Percentiles rank a stretch among this genome's conserved stretches.
Evolutionary conservation across 1,284 basidiomycete species (phyloP).

Genomic region (Ganoderma sinense): DNA sequence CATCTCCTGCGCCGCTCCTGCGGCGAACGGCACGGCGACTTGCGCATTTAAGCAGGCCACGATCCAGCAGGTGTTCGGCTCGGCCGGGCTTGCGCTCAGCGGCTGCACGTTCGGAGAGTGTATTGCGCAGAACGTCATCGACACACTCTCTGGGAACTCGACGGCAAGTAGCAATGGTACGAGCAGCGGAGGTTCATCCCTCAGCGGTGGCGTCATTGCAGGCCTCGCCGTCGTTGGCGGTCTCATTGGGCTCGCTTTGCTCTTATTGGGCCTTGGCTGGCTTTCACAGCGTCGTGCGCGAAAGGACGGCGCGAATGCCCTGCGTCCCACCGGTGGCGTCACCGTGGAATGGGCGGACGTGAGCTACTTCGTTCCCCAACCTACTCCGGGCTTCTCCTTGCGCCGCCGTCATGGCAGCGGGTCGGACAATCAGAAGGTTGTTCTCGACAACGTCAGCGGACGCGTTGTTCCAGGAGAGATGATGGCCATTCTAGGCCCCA

Average conservation of each 20-base stretch:
- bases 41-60: slow-evolving; percentile 82
- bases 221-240: slow-evolving; percentile 85
- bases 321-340: slow-evolving; percentile 55
- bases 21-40: slow-evolving; percentile 54
- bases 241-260: slow-evolving; percentile 65
- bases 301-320: slow-evolving; percentile 43
- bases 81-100: slow-evolving; percentile 70
- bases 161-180: slow-evolving; percentile 31
- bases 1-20: slow-evolving; percentile 67
- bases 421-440: slow-evolving; percentile 61
- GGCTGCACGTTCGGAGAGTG: slow-evolving; percentile 89
- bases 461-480: slow-evolving; percentile 79
- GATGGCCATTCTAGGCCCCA: slow-evolving; percentile 89
- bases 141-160: slow-evolving; percentile 49
- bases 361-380: slow-evolving; percentile 63
- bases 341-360: slow-evolving; percentile 76
- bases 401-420: slow-evolving; percentile 13
- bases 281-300: slow-evolving; percentile 68
- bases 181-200: slow-evolving; percentile 44
- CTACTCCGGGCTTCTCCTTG: slow-evolving; percentile 12
- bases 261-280: slow-evolving; percentile 67
- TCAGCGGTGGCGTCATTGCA: slow-evolving; percentile 85
- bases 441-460: slow-evolving; percentile 79
- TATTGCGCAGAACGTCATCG: slow-evolving; percentile 80
- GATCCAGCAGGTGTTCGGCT: slow-evolving; percentile 76